Base-by-base conservation (phyloP, 495 filamentous ascomycete species). In the Aspergillus kassunensis region DNA sequence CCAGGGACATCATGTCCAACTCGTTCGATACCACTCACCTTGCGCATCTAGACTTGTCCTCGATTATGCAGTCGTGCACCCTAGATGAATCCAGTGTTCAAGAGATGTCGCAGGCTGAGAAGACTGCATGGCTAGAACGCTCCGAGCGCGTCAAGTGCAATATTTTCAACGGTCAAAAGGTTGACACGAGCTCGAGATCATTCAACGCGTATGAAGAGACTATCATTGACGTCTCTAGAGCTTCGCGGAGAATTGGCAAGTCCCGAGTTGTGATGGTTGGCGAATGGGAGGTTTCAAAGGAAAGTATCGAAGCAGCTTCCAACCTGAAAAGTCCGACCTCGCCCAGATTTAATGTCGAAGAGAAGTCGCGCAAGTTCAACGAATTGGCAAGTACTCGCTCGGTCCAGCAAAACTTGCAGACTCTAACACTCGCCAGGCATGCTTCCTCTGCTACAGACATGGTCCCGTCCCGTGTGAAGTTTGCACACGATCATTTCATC, bases 61-160 rank as follows among this genome's bases (percentile, higher is more conserved):
- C n/a, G 3, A 46, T 46, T 5, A 31, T 53, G 21, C 16, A 31
- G 3, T 39, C 33, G 19, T 61, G 51, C 11, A 18, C 35, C 2
- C 18, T 46, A 1, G 33, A 8, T n/a, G 31, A 53, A 23, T 9
- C 6, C 0, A 42, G 18, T 6, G 43, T n/a, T 3, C 42, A 25
- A n/a, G 47, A 46, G 3, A 45, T 41, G 31, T 45, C 30, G 6
- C 68, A 0, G 71, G 78, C 41, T 66, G 80, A 80, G 18, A 82
- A 86, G 53, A 65, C 69, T 39, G 72, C 70, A 18, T 87, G 83
- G 83, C 63, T 87, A 1, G 70, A 72, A 0, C 67, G 74, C 29
- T 77, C 82, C 56, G 84, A 86, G 55, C 69, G 71, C 9, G 81
- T 87, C 2, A 75, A 83, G 55, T 76, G 79, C 0, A 73, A 80